Base-by-base conservation (phyloP, 805 yeast species). In the Jamesozyma piceae region DNA sequence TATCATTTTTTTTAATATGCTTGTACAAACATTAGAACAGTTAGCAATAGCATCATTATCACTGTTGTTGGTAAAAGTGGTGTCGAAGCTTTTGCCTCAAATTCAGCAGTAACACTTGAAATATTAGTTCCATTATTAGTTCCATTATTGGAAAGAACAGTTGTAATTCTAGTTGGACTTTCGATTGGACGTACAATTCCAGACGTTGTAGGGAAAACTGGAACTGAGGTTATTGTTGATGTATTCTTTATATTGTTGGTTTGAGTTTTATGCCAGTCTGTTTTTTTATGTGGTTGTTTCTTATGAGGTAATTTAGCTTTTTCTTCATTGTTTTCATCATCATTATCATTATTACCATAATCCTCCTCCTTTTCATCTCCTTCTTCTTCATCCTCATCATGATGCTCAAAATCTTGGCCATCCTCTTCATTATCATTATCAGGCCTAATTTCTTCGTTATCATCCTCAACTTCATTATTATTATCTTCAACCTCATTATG, bases 1-100 rank as follows among this genome's bases (percentile, higher is more conserved):
- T 24, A 9, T n/a, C 5, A 30, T 30, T 30, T 6, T 18, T 4
- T 38, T 22, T 42, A 43, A 35, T 47, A 49, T 18, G 42, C 37
- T 18, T 49, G 46, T 14, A 48, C 35, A 28, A 53, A 45, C 19
- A 51, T 39, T 15, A 51, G 34, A 27, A 46, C 37, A 9, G 50
- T 28, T 18, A 53, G 37, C 11, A 52, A 14, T 10, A 46, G 24
- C 11, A 52, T 55, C 24, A 52, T 27, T 10, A 51, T 35, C 21
- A 50, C 35, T 9, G 54, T 48, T 4, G 49, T 43, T 13, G 57
- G 54, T 5, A 44, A 15, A 35, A 45, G 38, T 14, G 43, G 38
- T 35, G 44, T 41, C 2, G 58, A 45, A 13, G 50, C 46, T 20
- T 49, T 51, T 10, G 49, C 51, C 19, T 38, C 38, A 27, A 35